Percentiles rank a stretch among this genome's conserved stretches.
Evolutionary conservation across 2,329 filamentous ascomycete genomes (phyloP).

Genomic region (Alternaria sp.): DNA sequence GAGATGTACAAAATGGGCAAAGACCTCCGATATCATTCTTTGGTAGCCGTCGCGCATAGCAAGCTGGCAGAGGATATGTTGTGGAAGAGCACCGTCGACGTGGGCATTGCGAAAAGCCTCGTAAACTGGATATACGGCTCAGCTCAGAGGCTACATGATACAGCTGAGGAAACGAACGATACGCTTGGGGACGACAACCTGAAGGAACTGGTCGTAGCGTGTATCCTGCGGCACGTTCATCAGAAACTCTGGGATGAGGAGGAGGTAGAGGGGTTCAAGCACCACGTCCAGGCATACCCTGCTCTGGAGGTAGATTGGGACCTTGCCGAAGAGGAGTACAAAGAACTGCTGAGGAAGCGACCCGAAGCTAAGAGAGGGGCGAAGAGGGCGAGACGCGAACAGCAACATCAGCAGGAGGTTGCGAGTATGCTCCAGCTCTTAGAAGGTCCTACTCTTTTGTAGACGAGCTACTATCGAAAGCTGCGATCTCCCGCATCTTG

Average conservation of each 20-base stretch:
- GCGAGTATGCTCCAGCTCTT: neutral
- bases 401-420: neutral
- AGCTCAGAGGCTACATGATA: rapidly evolving
- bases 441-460: neutral
- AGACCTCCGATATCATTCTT: neutral
- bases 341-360: neutral
- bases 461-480: neutral
- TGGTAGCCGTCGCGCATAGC: neutral
- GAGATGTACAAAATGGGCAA: neutral
- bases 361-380: neutral
- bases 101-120: neutral
- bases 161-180: rapidly evolving
- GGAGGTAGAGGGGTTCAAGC: neutral
- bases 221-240: neutral
- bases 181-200: neutral
- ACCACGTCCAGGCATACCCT: neutral
- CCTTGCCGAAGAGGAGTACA: neutral
- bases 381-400: neutral
- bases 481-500: neutral
- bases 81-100: neutral
- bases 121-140: neutral
- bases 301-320: neutral
- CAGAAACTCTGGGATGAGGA: neutral
- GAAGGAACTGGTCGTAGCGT: neutral
- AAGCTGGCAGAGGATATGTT: neutral